Conservation (phyloP, 352 stramenopile species). For the Globisporangium heterothallicum region DNA sequence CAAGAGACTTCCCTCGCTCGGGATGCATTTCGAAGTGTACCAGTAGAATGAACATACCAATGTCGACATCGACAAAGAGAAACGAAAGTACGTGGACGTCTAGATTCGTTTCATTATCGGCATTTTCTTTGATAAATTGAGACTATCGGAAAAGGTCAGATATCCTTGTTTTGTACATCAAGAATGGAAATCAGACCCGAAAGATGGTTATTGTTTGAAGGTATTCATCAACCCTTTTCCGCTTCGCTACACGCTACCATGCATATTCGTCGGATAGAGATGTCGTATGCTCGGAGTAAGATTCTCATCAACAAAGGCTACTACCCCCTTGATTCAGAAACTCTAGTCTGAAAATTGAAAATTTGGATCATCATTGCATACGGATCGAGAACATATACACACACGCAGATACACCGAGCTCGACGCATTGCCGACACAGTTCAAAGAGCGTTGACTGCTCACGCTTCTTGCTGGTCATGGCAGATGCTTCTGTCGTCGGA, state of each 20-base stretch:
- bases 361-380: constrained; percentile 77
- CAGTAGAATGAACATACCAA: too few species aligned
- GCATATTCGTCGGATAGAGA: constrained; percentile 9
- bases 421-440: neutral
- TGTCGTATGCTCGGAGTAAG: constrained; percentile 66
- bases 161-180: constrained; percentile 78
- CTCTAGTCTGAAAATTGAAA: constrained; percentile 89
- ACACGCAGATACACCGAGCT: neutral
- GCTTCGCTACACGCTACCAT: constrained; percentile 11
- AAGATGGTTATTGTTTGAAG: constrained; percentile 86
- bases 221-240: constrained; percentile 73
- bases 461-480: neutral
- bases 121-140: too few species aligned
- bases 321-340: constrained; percentile 87
- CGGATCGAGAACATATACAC: neutral
- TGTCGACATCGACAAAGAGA: too few species aligned
- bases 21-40: too few species aligned
- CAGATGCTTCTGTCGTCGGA: neutral
- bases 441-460: neutral
- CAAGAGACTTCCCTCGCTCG: too few species aligned
- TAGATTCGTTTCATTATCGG: too few species aligned
- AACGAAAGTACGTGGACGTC: too few species aligned
- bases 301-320: constrained; percentile 78
- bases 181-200: constrained; percentile 84
- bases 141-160: constrained; percentile 74